Conservation (phyloP, 192 early-diverging fungal genomes). For the Gonapodya prolifera region DNA sequence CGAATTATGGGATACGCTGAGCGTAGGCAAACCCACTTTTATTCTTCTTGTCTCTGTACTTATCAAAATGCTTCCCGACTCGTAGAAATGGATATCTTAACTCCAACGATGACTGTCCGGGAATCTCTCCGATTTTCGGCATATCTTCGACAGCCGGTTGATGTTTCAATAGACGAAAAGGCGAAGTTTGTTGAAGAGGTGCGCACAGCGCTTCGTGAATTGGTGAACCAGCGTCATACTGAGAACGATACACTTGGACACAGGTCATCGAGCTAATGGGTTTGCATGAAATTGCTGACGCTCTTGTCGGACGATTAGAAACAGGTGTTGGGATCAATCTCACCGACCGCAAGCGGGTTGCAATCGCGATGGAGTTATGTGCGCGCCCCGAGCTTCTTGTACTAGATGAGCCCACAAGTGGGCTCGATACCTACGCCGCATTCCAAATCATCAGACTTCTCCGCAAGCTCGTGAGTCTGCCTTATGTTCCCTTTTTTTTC, state of each 20-base stretch:
- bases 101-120: conserved; percentile 38
- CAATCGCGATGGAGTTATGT: conserved; percentile 74
- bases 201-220: not conserved
- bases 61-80: not conserved
- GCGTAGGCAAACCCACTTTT: not conserved
- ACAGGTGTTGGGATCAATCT: conserved; percentile 66
- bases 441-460: conserved; percentile 62
- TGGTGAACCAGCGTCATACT: not conserved
- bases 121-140: conserved; percentile 70
- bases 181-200: conserved; percentile 63
- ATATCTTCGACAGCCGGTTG: conserved; percentile 50
- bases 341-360: conserved; percentile 78
- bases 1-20: not conserved
- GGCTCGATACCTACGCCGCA: conserved; percentile 37
- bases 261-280: conserved; percentile 59
- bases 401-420: conserved; percentile 45
- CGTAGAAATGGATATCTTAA: not conserved
- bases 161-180: conserved; percentile 50
- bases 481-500: too few relatives aligned
- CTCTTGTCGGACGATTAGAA: conserved; percentile 57
- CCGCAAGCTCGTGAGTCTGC: conserved; percentile 41
- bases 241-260: not conserved
- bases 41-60: not conserved
- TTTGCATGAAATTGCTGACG: conserved; percentile 56
- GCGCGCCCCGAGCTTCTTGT: conserved; percentile 67